Evolutionary conservation across 2,329 filamentous ascomycete species (phyloP).

Genomic region (Elsinoe arachidis): DNA sequence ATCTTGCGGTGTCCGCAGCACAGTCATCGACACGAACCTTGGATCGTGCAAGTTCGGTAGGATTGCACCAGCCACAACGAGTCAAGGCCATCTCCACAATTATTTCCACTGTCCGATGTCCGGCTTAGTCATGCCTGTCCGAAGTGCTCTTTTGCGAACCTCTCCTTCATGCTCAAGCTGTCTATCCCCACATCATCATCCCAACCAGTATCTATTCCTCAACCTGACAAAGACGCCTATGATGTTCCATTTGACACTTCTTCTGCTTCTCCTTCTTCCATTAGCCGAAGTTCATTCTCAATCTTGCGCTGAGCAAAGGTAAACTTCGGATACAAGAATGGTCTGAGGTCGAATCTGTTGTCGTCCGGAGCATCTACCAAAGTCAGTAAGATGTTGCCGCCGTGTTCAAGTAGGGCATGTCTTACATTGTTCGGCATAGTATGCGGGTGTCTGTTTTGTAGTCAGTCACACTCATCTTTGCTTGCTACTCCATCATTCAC

Average conservation of each 20-base stretch:
- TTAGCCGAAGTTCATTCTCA: slow-evolving; percentile 36
- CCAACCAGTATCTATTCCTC: too few relatives aligned
- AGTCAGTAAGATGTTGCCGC: not conserved
- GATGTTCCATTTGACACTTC: not conserved
- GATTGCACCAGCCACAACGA: slow-evolving; percentile 1
- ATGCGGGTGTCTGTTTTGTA: slow-evolving; percentile 14
- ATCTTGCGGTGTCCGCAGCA: not conserved
- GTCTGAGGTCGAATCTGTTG: slow-evolving; percentile 49
- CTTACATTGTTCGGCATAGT: slow-evolving; percentile 18
- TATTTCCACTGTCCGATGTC: not conserved
- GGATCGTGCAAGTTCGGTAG: not conserved
- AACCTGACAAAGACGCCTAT: too few relatives aligned
- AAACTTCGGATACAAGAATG: slow-evolving; percentile 47
- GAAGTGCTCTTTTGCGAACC: too few relatives aligned
- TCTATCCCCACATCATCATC: too few relatives aligned
- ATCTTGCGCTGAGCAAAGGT: slow-evolving; percentile 42
- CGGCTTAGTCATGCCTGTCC: not conserved
- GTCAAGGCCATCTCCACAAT: not conserved
- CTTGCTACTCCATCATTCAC: slow-evolving; percentile 40
- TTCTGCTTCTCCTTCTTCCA: slow-evolving; percentile 30
- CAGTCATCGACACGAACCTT: not conserved
- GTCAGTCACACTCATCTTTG: not conserved
- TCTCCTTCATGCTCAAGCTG: too few relatives aligned
- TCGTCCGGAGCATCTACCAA: slow-evolving; percentile 26
- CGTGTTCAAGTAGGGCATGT: not conserved